Evolutionary conservation across 768 basidiomycete species (phyloP).

Genomic region (Hericium coralloides): DNA sequence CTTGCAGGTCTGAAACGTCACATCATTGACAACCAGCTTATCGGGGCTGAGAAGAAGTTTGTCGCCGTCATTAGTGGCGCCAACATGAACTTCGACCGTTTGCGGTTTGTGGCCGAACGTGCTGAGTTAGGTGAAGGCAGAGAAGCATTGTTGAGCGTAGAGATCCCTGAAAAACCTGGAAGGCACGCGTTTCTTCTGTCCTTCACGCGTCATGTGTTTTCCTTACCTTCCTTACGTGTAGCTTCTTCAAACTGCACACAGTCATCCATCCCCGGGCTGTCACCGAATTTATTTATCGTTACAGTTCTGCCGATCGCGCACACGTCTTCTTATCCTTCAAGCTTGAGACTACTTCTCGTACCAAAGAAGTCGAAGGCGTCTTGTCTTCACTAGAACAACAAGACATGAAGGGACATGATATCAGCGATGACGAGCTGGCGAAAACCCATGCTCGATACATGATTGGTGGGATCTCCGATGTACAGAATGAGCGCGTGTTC

Average conservation of each 20-base stretch:
- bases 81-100: constrained; percentile 97
- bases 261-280: constrained; percentile 85
- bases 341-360: constrained; percentile 48
- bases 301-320: constrained; percentile 62
- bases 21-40: constrained; percentile 70
- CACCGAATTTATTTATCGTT: constrained; percentile 95
- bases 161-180: constrained; percentile 88
- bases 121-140: constrained; percentile 94
- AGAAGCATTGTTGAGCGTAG: constrained; percentile 90
- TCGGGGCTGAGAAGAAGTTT: constrained; percentile 80
- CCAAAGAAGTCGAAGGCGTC: constrained; percentile 55
- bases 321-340: constrained; percentile 90
- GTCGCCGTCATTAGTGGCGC: constrained; percentile 93
- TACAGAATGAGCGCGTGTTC: constrained; percentile 82
- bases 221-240: constrained; percentile 21
- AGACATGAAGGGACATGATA: constrained; percentile 81
- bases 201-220: not conserved
- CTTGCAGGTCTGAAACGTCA: constrained; percentile 88
- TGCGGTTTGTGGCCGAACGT: constrained; percentile 97
- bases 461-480: constrained; percentile 76
- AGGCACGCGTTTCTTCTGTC: constrained; percentile 40
- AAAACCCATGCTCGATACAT: constrained; percentile 94
- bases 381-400: constrained; percentile 49
- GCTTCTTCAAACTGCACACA: constrained; percentile 82
- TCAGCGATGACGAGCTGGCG: constrained; percentile 92